Evolutionary conservation across 768 basidiomycete genomes (phyloP), one percentile per base, ranked within the genome.

Genomic region (Termitomyces sp.): DNA sequence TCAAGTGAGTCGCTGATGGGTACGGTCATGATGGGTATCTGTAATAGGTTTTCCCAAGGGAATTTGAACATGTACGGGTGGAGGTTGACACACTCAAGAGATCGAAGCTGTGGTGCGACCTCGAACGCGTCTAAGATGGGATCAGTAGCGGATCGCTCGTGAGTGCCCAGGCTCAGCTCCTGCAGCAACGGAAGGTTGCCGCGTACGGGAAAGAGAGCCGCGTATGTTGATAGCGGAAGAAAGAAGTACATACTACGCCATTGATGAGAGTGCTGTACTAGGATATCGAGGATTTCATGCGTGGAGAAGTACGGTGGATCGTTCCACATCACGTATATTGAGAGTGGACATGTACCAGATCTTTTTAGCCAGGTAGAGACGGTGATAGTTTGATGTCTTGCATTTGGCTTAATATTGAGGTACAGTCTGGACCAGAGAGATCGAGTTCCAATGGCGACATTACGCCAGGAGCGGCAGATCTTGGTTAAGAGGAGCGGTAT

Each of bases 341-440:
- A 57, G 4, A 66, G 58, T 26, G 64, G 66, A 26, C 57, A 61
- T 26, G 59, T 42, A 16, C 66, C 66, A 45, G 66, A 60, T 39
- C 66, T 61, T 29, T 57, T 41, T 33, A 67, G 52, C 66, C 66
- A 65, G 33, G 66, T 65, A 15, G 62, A 62, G 24, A 61, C 62
- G 37, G 64, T 62, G 26, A 46, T 45, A 5, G 58, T 61, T 49
- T 63, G 62, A 51, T 63, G 54, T 48, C n/a, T 55, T 3, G 64
- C 57, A 33, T 63, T 63, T 31, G 64, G 62, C 16, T 60, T 57
- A 20, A 67, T 65, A 57, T 48, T 61, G 31, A 77, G 65, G 56
- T 62, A 75, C 18, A 77, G 64, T 13, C 75, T 69, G 9, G 76
- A 73, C 76, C 76, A 77, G 20, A 77, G 64, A n/a, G 66, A 64